Base-by-base conservation (phyloP, 352 stramenopile genomes). In the Phytophthora niederhauseri region DNA sequence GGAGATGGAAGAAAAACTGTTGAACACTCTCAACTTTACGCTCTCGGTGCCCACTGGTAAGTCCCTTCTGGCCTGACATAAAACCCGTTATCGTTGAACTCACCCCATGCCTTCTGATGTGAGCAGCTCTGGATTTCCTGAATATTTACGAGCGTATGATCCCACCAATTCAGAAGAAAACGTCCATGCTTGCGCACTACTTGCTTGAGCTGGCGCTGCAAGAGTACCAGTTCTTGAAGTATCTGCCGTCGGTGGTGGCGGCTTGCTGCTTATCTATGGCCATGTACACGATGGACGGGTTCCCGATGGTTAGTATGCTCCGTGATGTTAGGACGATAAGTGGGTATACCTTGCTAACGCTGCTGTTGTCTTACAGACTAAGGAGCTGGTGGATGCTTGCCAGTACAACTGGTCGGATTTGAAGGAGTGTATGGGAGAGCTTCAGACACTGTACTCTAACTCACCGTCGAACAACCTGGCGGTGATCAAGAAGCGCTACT, bases 21-120 rank as follows among this genome's bases (percentile, higher is more conserved):
- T 97, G 52, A 97, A 97, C 59, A 94, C 90, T n/a, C 89, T 97
- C 57, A 92, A 96, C 67, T 97, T 97, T 78, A 92, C 85, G 28
- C 81, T 97, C 19, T 91, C 87, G 17, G 85, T 97, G n/a, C 91
- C 91, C 12, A 97, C 90, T 69, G 87, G 87, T 95, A 72, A 48
- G 41, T 45, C 36, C 14, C 1, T 36, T 12, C 30, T 36, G 30
- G 30, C 30, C 11, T 36, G 30, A 4, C 30, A 36, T 11, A 26
- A 3, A 3, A 26, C 22, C 22, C 22, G 22, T 26, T 26, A 26
- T 26, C 22, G 22, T 26, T 20, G 14, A 19, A 22, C 41, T 48
- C 41, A 48, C 41, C 2, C 11, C 17, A 15, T 70, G n/a, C 15
- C n/a, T 5, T 61, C 31, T 9, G 26, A 2, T 68, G 15, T 71